Percentiles rank a stretch among this genome's conserved stretches.
These are phyloP conservation scores for Teunomyces cretensis DNA, from an alignment of 805 yeast genomes.

Conservation along the genomic window DNA sequence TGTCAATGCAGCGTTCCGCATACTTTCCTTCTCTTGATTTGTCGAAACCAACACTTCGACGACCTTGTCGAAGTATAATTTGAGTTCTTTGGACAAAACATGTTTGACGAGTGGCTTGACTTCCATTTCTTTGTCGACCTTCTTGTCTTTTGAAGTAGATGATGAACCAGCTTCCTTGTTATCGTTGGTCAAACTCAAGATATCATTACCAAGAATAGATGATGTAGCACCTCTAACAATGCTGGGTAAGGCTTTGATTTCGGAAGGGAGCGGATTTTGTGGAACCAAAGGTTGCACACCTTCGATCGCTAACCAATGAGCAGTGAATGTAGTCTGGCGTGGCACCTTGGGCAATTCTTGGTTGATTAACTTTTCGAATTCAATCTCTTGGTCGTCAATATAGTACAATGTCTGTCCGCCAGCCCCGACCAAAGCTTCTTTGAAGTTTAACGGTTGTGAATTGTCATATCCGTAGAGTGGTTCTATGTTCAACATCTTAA, in stretches of 20 bases:
- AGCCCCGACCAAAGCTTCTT: conserved; percentile 79
- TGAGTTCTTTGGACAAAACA: conserved; percentile 89
- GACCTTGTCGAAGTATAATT: conserved; percentile 88
- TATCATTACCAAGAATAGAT: conserved; percentile 42
- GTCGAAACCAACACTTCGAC: conserved; percentile 70
- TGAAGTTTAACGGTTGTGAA: conserved; percentile 68
- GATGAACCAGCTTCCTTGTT: conserved; percentile 47
- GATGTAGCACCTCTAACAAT: conserved; percentile 77
- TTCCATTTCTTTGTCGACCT: conserved; percentile 48
- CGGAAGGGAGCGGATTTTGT: conserved; percentile 86
- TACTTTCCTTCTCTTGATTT: conserved; percentile 52
- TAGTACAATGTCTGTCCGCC: conserved; percentile 93
- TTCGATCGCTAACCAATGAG: conserved; percentile 97
- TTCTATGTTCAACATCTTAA: conserved; percentile 85
- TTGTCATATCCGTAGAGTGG: conserved; percentile 89
- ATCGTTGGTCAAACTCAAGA: conserved; percentile 29
- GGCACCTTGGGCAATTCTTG: conserved; percentile 96
- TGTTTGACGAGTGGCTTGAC: conserved; percentile 93
- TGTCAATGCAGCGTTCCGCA: conserved; percentile 77
- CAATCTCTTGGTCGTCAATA: conserved; percentile 89
- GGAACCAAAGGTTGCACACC: conserved; percentile 98
- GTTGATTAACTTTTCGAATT: conserved; percentile 88
- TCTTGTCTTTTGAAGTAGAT: conserved; percentile 17
- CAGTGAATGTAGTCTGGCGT: conserved; percentile 85
- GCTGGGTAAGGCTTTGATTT: conserved; percentile 76